phyloP scores from a whole-genome alignment of 2,329 filamentous ascomycete species.

The Alternaria sp. region DNA sequence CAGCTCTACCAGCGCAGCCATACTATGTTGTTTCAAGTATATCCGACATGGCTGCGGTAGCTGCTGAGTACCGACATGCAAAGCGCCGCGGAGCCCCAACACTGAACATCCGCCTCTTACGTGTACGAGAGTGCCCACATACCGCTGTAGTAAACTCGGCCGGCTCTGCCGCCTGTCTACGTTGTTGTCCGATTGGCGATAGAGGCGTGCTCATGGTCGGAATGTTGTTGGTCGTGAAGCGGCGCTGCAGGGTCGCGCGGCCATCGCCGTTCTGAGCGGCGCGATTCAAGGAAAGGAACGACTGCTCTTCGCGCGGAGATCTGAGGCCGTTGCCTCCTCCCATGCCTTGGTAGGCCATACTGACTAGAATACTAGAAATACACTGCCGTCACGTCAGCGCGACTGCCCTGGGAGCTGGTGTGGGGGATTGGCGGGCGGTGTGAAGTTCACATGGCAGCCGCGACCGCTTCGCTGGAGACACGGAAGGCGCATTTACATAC shows the following conservation, averaged over 20 bases:
- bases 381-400: slow-evolving; percentile 44
- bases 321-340: slow-evolving; percentile 76
- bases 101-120: slow-evolving; percentile 1
- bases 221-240: slow-evolving; percentile 90
- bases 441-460: slow-evolving; percentile 28
- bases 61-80: neutral
- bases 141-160: slow-evolving; percentile 62
- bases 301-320: slow-evolving; percentile 75
- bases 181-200: slow-evolving; percentile 62
- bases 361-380: slow-evolving; percentile 45
- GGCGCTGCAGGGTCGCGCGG: slow-evolving; percentile 80
- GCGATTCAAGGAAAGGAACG: slow-evolving; percentile 74
- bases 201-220: slow-evolving; percentile 77
- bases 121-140: slow-evolving; percentile 37
- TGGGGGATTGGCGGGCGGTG: slow-evolving; percentile 47
- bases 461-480: slow-evolving; percentile 17
- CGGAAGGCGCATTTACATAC: slow-evolving; percentile 25
- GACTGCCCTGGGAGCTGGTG: slow-evolving; percentile 22
- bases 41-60: neutral
- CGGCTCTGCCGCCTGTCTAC: slow-evolving; percentile 61
- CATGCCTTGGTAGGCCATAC: slow-evolving; percentile 70
- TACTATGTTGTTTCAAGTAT: neutral
- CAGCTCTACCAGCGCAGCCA: neutral
- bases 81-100: slow-evolving; percentile 2
- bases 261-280: slow-evolving; percentile 66